phyloP scores from a whole-genome alignment of 1,284 basidiomycete genomes.

The Ustilago esculenta region DNA sequence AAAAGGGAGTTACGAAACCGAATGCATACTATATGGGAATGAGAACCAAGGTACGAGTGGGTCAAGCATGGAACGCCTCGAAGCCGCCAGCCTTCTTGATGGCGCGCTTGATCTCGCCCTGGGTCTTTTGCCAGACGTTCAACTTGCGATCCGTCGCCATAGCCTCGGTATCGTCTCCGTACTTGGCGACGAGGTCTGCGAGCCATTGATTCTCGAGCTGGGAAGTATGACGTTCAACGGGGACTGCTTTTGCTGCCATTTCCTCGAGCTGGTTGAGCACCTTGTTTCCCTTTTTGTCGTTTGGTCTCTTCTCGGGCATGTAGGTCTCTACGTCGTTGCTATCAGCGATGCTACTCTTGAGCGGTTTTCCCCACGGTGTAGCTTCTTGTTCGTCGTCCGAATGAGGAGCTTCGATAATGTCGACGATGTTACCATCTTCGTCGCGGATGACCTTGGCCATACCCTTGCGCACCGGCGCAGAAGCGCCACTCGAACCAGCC shows the following conservation, averaged over 20 bases:
- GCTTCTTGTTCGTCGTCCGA: slow-evolving; percentile 70
- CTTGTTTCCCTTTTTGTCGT: background rate
- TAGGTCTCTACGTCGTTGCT: slow-evolving; percentile 21
- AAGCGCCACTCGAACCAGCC: background rate
- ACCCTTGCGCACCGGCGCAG: slow-evolving; percentile 70
- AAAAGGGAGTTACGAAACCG: too few species aligned
- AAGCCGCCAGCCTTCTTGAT: slow-evolving; percentile 53
- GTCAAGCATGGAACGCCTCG: slow-evolving; percentile 17
- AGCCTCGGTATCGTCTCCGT: slow-evolving; percentile 77
- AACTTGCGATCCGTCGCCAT: slow-evolving; percentile 84
- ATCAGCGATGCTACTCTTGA: slow-evolving; percentile 30
- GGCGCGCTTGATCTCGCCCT: slow-evolving; percentile 76
- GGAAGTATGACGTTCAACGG: slow-evolving; percentile 75
- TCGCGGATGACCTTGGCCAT: slow-evolving; percentile 88
- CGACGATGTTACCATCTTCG: slow-evolving; percentile 79
- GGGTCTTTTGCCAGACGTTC: slow-evolving; percentile 87
- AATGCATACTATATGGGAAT: too few species aligned
- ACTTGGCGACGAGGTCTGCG: slow-evolving; percentile 74
- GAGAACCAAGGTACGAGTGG: too few species aligned
- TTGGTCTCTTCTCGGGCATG: slow-evolving; percentile 5
- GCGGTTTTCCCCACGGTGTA: slow-evolving; percentile 64
- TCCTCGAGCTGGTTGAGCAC: slow-evolving; percentile 16
- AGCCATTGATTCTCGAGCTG: slow-evolving; percentile 78
- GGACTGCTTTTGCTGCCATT: slow-evolving; percentile 39
- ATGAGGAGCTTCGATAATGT: slow-evolving; percentile 76